A percentile compares a stretch with the other conserved stretches of the same genome.
Conservation (phyloP, 495 filamentous ascomycete species). For the Entonaema liquescens region DNA sequence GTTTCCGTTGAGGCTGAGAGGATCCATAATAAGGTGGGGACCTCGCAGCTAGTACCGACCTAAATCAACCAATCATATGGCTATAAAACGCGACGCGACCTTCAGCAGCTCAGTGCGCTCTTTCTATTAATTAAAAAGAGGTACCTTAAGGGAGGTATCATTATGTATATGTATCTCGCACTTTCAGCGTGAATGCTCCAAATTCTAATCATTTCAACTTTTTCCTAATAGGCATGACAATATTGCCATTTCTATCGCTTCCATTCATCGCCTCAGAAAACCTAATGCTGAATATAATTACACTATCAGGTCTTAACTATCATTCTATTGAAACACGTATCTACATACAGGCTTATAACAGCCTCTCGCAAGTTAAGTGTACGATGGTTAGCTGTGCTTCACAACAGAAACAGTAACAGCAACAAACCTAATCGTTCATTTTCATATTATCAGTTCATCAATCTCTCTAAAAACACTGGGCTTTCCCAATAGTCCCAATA, state of each 20-base stretch:
- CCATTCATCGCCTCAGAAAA: neutral
- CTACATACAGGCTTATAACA: neutral
- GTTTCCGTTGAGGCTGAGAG: conserved; percentile 33
- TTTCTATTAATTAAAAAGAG: neutral
- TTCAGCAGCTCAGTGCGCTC: neutral
- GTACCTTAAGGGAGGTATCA: neutral
- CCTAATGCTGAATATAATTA: neutral
- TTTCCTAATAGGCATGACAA: neutral
- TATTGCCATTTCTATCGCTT: neutral
- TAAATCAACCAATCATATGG: neutral
- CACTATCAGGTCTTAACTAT: neutral
- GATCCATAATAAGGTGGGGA: neutral
- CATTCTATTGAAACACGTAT: neutral
- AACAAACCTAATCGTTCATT: neutral
- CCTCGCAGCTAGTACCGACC: neutral
- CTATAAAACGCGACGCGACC: conserved; percentile 15
- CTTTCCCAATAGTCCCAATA: neutral
- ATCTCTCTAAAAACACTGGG: neutral
- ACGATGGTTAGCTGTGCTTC: neutral
- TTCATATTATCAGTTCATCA: neutral
- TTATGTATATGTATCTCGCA: neutral
- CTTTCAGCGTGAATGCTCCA: neutral
- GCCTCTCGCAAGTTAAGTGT: neutral
- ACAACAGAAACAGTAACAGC: neutral
- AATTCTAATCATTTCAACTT: neutral